Base-by-base conservation (phyloP, 805 yeast species). In the Myxozyma geophila region DNA sequence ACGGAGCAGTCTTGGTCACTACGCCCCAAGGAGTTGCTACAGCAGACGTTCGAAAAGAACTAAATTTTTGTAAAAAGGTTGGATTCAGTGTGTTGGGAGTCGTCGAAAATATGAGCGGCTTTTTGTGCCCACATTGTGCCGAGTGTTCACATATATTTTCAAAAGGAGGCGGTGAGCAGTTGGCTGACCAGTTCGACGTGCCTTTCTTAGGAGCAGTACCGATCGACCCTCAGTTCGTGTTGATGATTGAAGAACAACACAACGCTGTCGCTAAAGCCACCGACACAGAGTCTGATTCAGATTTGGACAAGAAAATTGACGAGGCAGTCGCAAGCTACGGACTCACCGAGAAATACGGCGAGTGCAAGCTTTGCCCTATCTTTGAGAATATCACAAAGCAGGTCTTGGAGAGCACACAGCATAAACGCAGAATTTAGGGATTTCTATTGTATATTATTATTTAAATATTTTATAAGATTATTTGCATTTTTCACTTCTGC, bases 31-130 rank as follows among this genome's bases (percentile, higher is more conserved):
- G 85, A 67, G 93, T 95, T 6, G 92, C 98, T 4, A 86, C 95
- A 3, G 92, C 95, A 10, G 99, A 95, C 76, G 99, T 95, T 7
- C 85, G 88, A 59, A 95, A 95, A 73, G 99, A 95, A 78, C 86
- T 95, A 58, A 91, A 90, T 72, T 95, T 93, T 73, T 95, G 99
- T 76, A 81, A 80, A 48, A 93, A 93, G 74, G 98, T 93, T 41
- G 86, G 86, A 60, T 85, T 95, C 70, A 80, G 82, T 33, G 83
- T 93, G 0, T 74, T 95, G 60, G 99, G 99, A 0, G 83, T 95
- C 2, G 84, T 95, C 9, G 99, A 95, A 74, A 95, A 95, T 72
- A 93, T 95, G 99, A 86, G 96, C 55, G 99, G 99, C 0, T 95
- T 90, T 72, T 86, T 92, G 3, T 95, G 99, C 74, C 99, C 99